These are phyloP conservation scores for Termitomyces sp. DNA, from an alignment of 768 basidiomycete species.

Conservation along the genomic window DNA sequence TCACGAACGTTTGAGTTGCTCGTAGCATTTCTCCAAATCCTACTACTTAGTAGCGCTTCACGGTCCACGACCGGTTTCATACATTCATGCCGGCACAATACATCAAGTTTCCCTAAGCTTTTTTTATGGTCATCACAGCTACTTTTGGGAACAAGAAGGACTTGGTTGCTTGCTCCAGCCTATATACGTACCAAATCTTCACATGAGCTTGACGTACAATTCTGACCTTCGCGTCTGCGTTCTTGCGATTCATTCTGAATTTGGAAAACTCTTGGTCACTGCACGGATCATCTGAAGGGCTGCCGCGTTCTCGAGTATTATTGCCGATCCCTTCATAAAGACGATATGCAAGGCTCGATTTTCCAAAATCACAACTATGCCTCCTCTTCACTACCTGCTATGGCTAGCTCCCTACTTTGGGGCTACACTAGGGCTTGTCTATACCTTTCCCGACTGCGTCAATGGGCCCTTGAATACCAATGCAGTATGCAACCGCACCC, in stretches of 20 bases:
- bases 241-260: background rate
- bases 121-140: background rate
- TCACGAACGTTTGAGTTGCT: background rate
- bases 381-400: conserved; percentile 2
- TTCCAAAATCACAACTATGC: background rate
- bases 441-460: conserved; percentile 48
- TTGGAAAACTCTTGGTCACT: background rate
- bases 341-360: background rate
- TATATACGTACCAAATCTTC: background rate
- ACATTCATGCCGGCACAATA: background rate
- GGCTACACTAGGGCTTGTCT: conserved; percentile 19
- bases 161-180: background rate
- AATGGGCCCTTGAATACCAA: conserved; percentile 42
- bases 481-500: conserved; percentile 44
- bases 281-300: background rate
- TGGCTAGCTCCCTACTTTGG: conserved; percentile 7
- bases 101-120: background rate
- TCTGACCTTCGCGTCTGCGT: background rate
- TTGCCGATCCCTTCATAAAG: background rate
- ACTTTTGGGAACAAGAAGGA: background rate
- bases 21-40: background rate
- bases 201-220: background rate
- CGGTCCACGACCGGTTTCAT: background rate
- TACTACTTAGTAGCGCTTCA: background rate
- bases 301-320: background rate